Evolutionary conservation across 1,284 basidiomycete genomes (phyloP), one percentile per base, ranked within the genome.

Genomic region (Ustilago esculenta): DNA sequence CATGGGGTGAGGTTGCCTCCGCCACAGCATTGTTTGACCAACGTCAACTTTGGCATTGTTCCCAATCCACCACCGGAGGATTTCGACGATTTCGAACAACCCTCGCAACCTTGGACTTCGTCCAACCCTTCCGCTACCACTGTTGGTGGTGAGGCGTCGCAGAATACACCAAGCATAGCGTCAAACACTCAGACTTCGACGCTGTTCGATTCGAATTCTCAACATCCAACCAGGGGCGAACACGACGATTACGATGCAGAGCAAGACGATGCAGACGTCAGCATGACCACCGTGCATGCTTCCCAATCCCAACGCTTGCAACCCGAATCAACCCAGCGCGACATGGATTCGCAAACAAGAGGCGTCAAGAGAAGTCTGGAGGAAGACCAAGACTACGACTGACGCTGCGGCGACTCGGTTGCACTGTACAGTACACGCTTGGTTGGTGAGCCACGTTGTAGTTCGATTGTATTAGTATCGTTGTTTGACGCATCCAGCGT

Each of bases 1-100:
- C 97, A 96, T 83, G 95, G 94, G 30, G 88, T 98, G 42, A 89
- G 94, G 18, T 85, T 98, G 18, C 95, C 95, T 0, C 89, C 90
- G 3, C 79, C 88, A 11, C 84, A 88, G 23, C 92, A 97, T 35
- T 90, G 92, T 53, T 86, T 98, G 32, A 92, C 92, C 11, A 87
- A 91, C 18, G 89, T 96, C 70, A 92, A 96, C 84, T 98, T 98
- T 84, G 89, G 93, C 75, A 87, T 98, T 73, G 87, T 96, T 0
- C 94, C 95, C 8, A 93, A 92, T 81, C 88, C 89, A 75, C 88
- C 91, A 14, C 88, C 90, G 12, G 40, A 32, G 1, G 67, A 53
- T 9, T 66, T 47, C 9, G 63, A 63, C 30, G 69, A 69, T 5
- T 54, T 49, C 17, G 61, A 71, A 51, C 51, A 59, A 40, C 25